Evolutionary conservation across 768 basidiomycete species (phyloP).

Genomic region (Candolleomyces efflorescens): DNA sequence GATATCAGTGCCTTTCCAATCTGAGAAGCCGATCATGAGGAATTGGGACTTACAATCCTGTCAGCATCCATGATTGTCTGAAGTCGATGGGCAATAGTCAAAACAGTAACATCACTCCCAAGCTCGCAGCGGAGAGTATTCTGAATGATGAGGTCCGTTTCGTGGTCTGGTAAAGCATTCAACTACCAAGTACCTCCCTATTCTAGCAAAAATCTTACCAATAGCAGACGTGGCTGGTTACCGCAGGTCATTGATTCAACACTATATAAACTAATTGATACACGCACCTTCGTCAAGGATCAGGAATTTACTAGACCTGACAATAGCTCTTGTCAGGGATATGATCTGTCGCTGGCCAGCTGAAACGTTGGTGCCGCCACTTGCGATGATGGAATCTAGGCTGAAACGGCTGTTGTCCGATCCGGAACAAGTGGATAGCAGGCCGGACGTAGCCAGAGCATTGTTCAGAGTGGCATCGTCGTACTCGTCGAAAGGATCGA

Average conservation of each 20-base stretch:
- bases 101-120: constrained; percentile 8
- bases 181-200: constrained; percentile 19
- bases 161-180: constrained; percentile 32
- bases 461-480: constrained; percentile 39
- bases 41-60: constrained; percentile 40
- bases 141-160: constrained; percentile 67
- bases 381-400: constrained; percentile 37
- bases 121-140: not conserved
- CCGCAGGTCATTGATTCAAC: not conserved
- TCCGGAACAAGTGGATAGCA: constrained; percentile 30
- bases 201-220: constrained; percentile 33
- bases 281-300: constrained; percentile 53
- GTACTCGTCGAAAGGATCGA: constrained; percentile 56
- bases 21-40: not conserved
- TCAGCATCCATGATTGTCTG: constrained; percentile 69
- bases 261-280: not conserved
- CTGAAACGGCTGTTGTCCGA: constrained; percentile 44
- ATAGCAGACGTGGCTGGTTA: constrained; percentile 36
- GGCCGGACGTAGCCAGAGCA: constrained; percentile 32
- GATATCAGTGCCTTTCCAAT: constrained; percentile 10
- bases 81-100: constrained; percentile 6
- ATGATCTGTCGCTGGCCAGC: constrained; percentile 71
- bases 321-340: constrained; percentile 52
- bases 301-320: constrained; percentile 50
- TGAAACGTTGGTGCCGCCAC: constrained; percentile 66